Evolutionary conservation across 2,329 filamentous ascomycete species (phyloP), one percentile per base, ranked within the genome.

Genomic region (Microdochium bolleyi): DNA sequence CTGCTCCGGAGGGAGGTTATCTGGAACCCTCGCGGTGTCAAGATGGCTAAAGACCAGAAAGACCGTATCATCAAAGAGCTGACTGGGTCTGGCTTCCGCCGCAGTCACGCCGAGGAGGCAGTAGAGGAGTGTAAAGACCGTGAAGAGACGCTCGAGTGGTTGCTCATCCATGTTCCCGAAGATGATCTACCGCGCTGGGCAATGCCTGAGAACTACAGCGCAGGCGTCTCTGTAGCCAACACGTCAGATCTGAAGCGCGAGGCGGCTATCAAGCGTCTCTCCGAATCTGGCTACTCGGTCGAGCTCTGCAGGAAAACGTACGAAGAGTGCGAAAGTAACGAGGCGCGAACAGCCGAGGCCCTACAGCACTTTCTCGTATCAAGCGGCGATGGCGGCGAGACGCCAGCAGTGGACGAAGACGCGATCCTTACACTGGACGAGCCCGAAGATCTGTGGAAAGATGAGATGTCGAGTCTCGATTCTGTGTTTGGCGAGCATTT

Each of bases 111-210:
- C 41, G 84, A 95, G 64, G 94, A 99, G 70, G 92, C 94, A 9
- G 82, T 88, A 1, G 83, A 83, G 48, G 84, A 92, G 62, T 96
- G 92, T 73, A 95, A 92, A 67, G 91, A 96, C 65, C 80, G 87
- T 27, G 92, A 96, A 66, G 94, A 99, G 70, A 86, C 90, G 16
- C 77, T 99, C 2, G 92, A 97, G 67, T 99, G 94, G 94, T 78
- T 99, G 16, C 79, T 99, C 49, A 92, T 97, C 51, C 92, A 99
- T 69, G 91, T 99, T 2, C 94, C 94, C 1, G 94, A 99, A 65
- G 94, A 99, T 65, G 94, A 97, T 62, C 73, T 97, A n/a, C 94
- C 94, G 1, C 76, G 81, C 7, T 97, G 92, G 91, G 89, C 89
- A 60, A 73, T 99, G 44, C 94, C 94, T 0, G 92, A 95, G 69